Base-by-base conservation (phyloP, 2,329 filamentous ascomycete genomes). In the Aureobasidium melanogenum region DNA sequence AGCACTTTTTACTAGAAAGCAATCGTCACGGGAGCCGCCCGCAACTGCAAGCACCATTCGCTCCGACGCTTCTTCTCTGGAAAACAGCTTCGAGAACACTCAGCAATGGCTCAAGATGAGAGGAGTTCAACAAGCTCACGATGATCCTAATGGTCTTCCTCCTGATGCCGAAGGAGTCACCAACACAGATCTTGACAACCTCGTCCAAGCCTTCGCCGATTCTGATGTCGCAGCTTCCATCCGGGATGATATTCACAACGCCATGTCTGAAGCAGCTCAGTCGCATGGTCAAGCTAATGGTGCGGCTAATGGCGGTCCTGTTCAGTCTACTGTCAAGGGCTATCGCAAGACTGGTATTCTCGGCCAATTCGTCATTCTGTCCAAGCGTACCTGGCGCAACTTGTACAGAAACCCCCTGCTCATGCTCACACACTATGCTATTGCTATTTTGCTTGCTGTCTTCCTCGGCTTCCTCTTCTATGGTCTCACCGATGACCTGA, bases 341-440 rank as follows among this genome's bases (percentile, higher is more conserved):
- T 97, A 95, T 74, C 84, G 85, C 62, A 89, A 94, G 63, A 82
- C 97, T 62, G 86, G 93, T 50, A 86, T 92, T 66, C 69, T 82
- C 9, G 82, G 87, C 46, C 94, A 99, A 73, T 97, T 99, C 74
- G 71, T 87, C 60, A 97, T 99, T 67, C 80, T 99, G 14, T 96
- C 93, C 0, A 83, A 86, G 68, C 85, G 94, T 48, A 99, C 94
- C 0, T 99, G 93, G 93, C 91, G 89, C 71, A 99, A 99, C 71
- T 81, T 99, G 7, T 97, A 99, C 78, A 87, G 94, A 62, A 97
- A 99, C 73, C 94, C 94, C 1, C 92, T 97, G 84, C 79, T 99
- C 63, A 99, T 99, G 94, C 83, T 99, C 62, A 97, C 92, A 0
- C 94, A 99, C 75, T 99, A 97, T 71, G 94, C 94, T 39, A 97